Conservation (phyloP, 1,139 yeast species). For the Candida sp. region DNA sequence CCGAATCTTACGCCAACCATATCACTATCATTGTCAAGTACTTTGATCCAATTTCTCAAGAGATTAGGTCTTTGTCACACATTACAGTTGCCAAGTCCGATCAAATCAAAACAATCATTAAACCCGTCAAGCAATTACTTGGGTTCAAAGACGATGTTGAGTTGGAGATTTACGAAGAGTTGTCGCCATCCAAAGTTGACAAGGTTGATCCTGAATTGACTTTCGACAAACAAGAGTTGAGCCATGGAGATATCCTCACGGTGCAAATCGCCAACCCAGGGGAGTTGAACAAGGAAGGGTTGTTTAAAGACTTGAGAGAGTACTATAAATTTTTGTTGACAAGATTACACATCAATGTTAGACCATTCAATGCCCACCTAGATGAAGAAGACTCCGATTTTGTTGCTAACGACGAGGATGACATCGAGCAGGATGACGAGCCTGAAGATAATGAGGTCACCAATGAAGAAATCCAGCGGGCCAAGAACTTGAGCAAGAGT, state of each 20-base stretch:
- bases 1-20: conserved; percentile 35
- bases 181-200: conserved; percentile 67
- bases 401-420: conserved; percentile 25
- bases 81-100: conserved; percentile 57
- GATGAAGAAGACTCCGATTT: conserved; percentile 57
- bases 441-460: conserved; percentile 13
- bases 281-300: conserved; percentile 20
- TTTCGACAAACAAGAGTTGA: conserved; percentile 68
- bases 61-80: conserved; percentile 67
- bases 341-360: conserved; percentile 63
- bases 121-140: conserved; percentile 47
- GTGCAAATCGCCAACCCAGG: conserved; percentile 45
- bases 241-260: conserved; percentile 80
- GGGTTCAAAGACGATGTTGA: conserved; percentile 43
- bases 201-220: conserved; percentile 45
- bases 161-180: conserved; percentile 68
- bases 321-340: conserved; percentile 70
- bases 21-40: conserved; percentile 68
- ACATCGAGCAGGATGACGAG: conserved; percentile 15
- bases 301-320: conserved; percentile 41
- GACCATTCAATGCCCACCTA: conserved; percentile 47
- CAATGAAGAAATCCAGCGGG: conserved; percentile 18
- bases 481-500: conserved; percentile 23
- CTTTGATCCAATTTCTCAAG: conserved; percentile 63
- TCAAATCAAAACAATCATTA: conserved; percentile 46